Evolutionary conservation across 352 stramenopile genomes (phyloP).

Genomic region (Pythium volutum): DNA sequence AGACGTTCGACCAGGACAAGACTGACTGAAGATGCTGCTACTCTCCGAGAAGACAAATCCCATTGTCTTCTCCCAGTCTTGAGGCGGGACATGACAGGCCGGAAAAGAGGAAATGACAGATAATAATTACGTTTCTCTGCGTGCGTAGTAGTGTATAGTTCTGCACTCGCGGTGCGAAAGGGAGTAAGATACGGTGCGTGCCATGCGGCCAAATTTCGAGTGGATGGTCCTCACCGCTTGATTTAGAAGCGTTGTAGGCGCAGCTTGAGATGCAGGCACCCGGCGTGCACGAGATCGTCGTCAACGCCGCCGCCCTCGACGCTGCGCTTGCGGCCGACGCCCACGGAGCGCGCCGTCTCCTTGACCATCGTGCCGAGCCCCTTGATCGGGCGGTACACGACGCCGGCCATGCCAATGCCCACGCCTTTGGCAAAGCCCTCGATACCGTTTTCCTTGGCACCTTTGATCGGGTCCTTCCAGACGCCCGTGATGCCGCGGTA

Average conservation of each 20-base stretch:
- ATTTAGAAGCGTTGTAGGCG: slow-evolving; percentile 65
- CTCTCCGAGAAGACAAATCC: not conserved
- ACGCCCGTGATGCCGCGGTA: slow-evolving; percentile 72
- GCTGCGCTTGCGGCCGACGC: slow-evolving; percentile 49
- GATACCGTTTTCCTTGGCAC: slow-evolving; percentile 64
- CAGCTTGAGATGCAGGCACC: slow-evolving; percentile 56
- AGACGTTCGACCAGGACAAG: slow-evolving; percentile 8
- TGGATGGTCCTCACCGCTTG: not conserved
- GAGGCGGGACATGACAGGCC: not conserved
- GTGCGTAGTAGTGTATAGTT: slow-evolving; percentile 12
- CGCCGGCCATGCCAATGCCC: slow-evolving; percentile 59
- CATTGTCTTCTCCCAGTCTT: not conserved
- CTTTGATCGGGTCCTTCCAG: slow-evolving; percentile 78
- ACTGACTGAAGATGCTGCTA: slow-evolving; percentile 12
- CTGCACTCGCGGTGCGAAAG: slow-evolving; percentile 6
- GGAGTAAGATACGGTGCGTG: slow-evolving; percentile 6
- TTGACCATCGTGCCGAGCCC: slow-evolving; percentile 76
- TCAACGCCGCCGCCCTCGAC: slow-evolving; percentile 23
- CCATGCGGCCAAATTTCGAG: not conserved
- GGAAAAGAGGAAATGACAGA: slow-evolving; percentile 21
- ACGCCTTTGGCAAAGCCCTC: slow-evolving; percentile 76
- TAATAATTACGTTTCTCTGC: slow-evolving; percentile 30
- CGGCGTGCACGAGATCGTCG: slow-evolving; percentile 58
- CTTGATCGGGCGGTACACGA: slow-evolving; percentile 70
- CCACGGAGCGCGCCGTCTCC: slow-evolving; percentile 65